Evolutionary conservation across 2,329 filamentous ascomycete species (phyloP).

Genomic region (Mariannaea elegans): DNA sequence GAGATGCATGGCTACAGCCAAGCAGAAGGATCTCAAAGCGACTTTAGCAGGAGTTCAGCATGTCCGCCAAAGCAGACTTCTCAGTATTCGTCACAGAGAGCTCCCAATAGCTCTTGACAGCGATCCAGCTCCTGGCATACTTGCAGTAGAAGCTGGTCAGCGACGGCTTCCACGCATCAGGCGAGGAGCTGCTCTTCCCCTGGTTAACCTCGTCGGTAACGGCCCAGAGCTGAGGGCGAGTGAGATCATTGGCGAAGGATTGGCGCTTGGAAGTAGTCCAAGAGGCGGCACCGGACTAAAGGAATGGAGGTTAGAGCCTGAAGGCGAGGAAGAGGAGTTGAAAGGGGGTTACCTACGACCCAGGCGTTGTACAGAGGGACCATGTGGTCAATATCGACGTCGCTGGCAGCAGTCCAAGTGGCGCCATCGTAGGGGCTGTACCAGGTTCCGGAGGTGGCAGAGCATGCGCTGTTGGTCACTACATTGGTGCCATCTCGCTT

Average conservation of each 20-base stretch:
- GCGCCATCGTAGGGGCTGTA: slow-evolving; percentile 77
- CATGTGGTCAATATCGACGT: slow-evolving; percentile 86
- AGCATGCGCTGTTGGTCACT: slow-evolving; percentile 65
- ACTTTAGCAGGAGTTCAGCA: slow-evolving; percentile 45
- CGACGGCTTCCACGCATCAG: slow-evolving; percentile 80
- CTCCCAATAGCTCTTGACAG: slow-evolving; percentile 77
- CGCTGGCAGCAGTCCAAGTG: slow-evolving; percentile 72
- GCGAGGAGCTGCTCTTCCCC: slow-evolving; percentile 75
- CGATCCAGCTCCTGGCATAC: slow-evolving; percentile 80
- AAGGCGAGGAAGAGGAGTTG: background rate
- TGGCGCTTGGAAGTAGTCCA: slow-evolving; percentile 77
- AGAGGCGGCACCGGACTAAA: slow-evolving; percentile 71
- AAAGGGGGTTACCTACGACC: slow-evolving; percentile 61
- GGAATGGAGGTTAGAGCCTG: slow-evolving; percentile 17
- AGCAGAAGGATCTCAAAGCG: background rate
- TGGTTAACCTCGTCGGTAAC: slow-evolving; percentile 82
- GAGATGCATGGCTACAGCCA: too few species aligned
- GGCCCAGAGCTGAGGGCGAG: slow-evolving; percentile 78
- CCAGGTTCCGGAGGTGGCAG: slow-evolving; percentile 74
- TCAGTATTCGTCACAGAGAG: slow-evolving; percentile 77
- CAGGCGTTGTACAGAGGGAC: slow-evolving; percentile 84
- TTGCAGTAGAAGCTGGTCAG: slow-evolving; percentile 77
- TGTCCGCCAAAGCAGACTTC: slow-evolving; percentile 69
- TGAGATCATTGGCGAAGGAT: slow-evolving; percentile 80
- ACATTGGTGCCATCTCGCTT: slow-evolving; percentile 77